phyloP scores from a whole-genome alignment of 1,284 basidiomycete genomes.

The Tetrapyrgos nigripes region DNA sequence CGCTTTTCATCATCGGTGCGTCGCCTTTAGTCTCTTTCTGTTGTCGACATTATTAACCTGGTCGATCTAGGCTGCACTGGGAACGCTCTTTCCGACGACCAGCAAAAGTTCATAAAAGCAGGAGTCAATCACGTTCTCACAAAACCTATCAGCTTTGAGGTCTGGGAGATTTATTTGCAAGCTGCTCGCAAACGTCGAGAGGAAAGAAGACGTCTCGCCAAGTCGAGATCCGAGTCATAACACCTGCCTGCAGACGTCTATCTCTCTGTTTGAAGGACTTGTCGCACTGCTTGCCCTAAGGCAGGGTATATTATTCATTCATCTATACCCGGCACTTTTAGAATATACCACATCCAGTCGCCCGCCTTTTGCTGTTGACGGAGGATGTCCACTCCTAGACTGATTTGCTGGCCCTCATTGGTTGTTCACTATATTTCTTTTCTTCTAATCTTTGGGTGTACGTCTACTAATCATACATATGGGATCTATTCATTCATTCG shows the following conservation, averaged over 20 bases:
- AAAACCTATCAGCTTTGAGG: conserved; percentile 16
- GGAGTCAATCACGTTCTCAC: conserved; percentile 17
- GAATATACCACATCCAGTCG: background rate
- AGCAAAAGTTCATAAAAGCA: conserved; percentile 16
- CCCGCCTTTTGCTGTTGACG: too few species aligned
- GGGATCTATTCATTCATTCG: too few species aligned
- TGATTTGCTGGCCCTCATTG: too few species aligned
- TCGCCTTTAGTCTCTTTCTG: background rate
- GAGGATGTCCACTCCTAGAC: too few species aligned
- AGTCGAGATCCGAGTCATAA: background rate
- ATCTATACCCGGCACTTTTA: background rate
- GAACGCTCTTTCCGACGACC: conserved; percentile 20
- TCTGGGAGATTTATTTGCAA: background rate
- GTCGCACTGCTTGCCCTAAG: background rate
- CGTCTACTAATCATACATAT: too few species aligned
- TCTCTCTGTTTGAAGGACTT: background rate
- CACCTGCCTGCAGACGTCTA: background rate
- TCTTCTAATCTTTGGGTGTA: too few species aligned
- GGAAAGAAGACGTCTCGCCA: background rate
- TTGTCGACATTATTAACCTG: background rate
- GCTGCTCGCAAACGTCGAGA: conserved; percentile 3
- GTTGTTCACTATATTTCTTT: too few species aligned
- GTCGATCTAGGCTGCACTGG: conserved; percentile 3
- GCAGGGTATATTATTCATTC: background rate
- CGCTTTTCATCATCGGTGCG: conserved; percentile 26